Evolutionary conservation across 495 filamentous ascomycete species (phyloP), one percentile per base, ranked within the genome.

Genomic region (Venustampulla echinocandica): DNA sequence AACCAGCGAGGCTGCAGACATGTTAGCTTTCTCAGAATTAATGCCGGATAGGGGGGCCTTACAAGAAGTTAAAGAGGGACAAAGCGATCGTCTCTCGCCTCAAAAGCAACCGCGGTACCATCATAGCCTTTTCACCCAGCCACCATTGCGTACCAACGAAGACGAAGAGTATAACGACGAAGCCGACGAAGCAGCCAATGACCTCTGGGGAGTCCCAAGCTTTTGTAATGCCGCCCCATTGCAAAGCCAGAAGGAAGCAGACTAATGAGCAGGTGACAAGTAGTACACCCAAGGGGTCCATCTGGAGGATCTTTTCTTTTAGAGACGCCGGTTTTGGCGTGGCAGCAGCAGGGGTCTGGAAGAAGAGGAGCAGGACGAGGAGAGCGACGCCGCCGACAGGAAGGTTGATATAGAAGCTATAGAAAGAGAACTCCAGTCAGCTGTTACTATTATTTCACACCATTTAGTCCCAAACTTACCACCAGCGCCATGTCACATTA

Each of bases 221-320:
- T 51, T 90, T 86, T 23, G 65, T 74, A 0, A 73, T 75, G 3
- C 87, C 87, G 35, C 85, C 87, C 85, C 86, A 92, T 59, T 92
- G 85, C 18, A 95, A 66, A 0, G 89, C 89, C 0, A 95, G 68
- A 13, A 93, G 61, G 1, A 88, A 62, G 50, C 74, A 81, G 53
- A 89, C 69, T 19, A 93, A 75, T n/a, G 70, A 72, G 3, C 85
- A 38, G 38, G 49, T 32, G 14, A 54, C 41, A 1, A 49, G 13
- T 0, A 18, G 10, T 28, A 38, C 34, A n/a, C 51, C 46, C 4
- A 25, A 21, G 15, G 80, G 24, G 23, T 55, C 52, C 41, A 55
- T 42, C n/a, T 55, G 46, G 1, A 55, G 35, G 14, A 55, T 19
- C 24, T 50, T 50, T 22, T 55, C 52, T 19, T n/a, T 13, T 9